Conservation (phyloP, 2,329 filamentous ascomycete species). For the Chaetomium globosum region DNA sequence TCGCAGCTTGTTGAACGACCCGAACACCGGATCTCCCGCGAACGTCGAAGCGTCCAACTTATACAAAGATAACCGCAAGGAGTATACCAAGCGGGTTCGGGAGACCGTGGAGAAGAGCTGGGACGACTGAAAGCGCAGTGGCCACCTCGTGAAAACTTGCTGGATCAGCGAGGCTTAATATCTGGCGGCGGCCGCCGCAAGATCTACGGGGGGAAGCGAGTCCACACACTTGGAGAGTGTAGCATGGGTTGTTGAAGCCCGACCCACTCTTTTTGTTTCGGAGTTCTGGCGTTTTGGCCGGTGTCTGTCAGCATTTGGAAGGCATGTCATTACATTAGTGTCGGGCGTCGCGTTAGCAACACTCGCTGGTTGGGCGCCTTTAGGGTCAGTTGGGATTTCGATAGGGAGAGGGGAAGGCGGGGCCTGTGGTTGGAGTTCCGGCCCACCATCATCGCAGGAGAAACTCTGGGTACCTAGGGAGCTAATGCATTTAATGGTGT, state of each 20-base stretch:
- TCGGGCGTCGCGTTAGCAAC: slow-evolving; percentile 24
- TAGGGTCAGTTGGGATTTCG: slow-evolving; percentile 6
- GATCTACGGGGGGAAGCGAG: background rate
- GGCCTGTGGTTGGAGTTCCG: slow-evolving; percentile 23
- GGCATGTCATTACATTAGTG: slow-evolving; percentile 14
- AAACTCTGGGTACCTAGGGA: background rate
- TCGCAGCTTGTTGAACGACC: slow-evolving; percentile 86
- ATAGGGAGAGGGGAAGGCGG: slow-evolving; percentile 11
- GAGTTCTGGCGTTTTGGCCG: slow-evolving; percentile 29
- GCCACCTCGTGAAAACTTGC: background rate
- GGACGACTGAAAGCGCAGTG: slow-evolving; percentile 68
- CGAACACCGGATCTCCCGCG: slow-evolving; percentile 95
- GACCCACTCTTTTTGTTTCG: background rate
- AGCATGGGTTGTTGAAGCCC: slow-evolving; percentile 2
- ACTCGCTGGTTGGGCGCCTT: background rate
- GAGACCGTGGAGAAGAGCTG: slow-evolving; percentile 99
- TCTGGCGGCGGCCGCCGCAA: background rate
- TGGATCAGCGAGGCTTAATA: slow-evolving; percentile 13
- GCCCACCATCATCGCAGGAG: slow-evolving; percentile 13
- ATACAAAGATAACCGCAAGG: slow-evolving; percentile 96
- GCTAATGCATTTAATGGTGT: slow-evolving; percentile 7
- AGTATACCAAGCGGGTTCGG: slow-evolving; percentile 91
- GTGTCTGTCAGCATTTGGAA: slow-evolving; percentile 27
- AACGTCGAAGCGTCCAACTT: slow-evolving; percentile 98
- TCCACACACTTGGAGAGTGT: background rate